These are phyloP conservation scores for Cyamopsis tetragonoloba DNA, from an alignment of 306 rosid species.

Conservation along the genomic window DNA sequence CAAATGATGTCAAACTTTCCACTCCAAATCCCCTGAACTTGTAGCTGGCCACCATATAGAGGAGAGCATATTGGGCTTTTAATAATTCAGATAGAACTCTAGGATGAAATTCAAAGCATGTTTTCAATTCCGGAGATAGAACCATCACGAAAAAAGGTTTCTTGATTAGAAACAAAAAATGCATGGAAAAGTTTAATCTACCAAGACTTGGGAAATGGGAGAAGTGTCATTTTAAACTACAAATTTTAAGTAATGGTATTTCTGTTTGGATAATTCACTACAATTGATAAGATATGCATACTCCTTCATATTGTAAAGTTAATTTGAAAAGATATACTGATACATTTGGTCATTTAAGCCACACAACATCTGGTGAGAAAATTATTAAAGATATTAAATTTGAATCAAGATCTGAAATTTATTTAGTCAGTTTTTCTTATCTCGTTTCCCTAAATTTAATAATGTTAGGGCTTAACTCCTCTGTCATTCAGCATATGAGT, in stretches of 20 bases:
- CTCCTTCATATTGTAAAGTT: too few relatives aligned
- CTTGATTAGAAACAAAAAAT: not conserved
- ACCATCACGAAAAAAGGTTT: not conserved
- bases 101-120: not conserved
- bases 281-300: too few relatives aligned
- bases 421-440: not conserved
- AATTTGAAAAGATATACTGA: too few relatives aligned
- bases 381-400: not conserved
- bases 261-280: too few relatives aligned
- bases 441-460: not conserved
- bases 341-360: too few relatives aligned
- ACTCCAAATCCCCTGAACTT: conserved; percentile 15
- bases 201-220: too few relatives aligned
- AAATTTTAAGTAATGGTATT: too few relatives aligned
- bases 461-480: not conserved
- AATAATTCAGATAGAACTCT: not conserved
- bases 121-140: not conserved
- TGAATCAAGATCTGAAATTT: not conserved
- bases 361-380: too few relatives aligned
- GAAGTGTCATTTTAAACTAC: too few relatives aligned
- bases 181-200: too few relatives aligned
- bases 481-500: not conserved
- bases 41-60: conserved; percentile 9
- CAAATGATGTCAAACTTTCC: not conserved
- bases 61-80: not conserved